Base-by-base conservation (phyloP, 129 eudicot genomes). In the Saussurea involucrata region DNA sequence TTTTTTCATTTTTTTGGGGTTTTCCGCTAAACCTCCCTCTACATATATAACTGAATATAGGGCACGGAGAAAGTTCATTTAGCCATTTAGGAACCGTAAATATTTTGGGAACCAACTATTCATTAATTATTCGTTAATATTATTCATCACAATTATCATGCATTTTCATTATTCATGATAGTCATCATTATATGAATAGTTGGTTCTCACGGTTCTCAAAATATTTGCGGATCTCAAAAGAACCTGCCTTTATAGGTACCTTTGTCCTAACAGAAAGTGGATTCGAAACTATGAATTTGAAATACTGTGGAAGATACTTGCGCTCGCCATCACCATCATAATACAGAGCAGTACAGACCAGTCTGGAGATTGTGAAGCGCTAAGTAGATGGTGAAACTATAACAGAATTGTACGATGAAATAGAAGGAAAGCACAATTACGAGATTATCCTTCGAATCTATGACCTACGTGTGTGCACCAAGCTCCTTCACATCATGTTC, bases 401-500 rank as follows among this genome's bases (percentile, higher is more conserved):
- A 63, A 33, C 11, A 63, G 24, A 13, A 27, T 13, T 15, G 15
- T 28, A 64, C 4, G 53, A 63, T n/a, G 44, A 12, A 24, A 24
- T 40, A 55, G 32, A 57, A 33, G 63, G 6, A 71, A 22, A 46
- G 18, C 22, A 34, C 15, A 40, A 66, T 18, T 33, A 71, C 15
- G 53, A 71, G 53, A 82, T 11, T 37, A 75, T 74, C 21, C 73
- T 7, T 17, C 21, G 8, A 57, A 68, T 77, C 24, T 25, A 9
- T 25, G 72, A 83, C 97, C 63, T 88, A 95, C 98, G 97, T 91
- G 89, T 95, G 98, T 71, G 97, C 89, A 75, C 98, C 98, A 42
- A 95, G 94, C 82, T 95, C 98, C 79, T 95, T 95, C 31, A 95
- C 97, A 63, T 95, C 98, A 82, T 95, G 98, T 75, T 95, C 96